Percentiles rank a stretch among this genome's conserved stretches.
These are phyloP conservation scores for Ormosia emarginata DNA, from an alignment of 306 rosid species.

Conservation along the genomic window DNA sequence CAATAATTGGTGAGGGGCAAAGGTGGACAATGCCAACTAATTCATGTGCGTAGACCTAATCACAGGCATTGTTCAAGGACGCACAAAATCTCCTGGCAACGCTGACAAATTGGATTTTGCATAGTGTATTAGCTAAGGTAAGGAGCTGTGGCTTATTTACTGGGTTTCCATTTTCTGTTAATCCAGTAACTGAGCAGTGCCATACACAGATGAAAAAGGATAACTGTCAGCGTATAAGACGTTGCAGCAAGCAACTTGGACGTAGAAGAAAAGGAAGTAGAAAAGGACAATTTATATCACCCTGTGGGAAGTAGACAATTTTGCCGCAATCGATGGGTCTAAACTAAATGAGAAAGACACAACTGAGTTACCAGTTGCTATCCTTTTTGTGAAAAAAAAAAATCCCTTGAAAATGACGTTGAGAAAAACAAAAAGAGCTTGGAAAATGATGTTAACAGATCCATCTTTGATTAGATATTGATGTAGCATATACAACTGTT, in stretches of 20 bases:
- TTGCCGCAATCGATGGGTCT: background rate
- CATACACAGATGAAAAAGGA: background rate
- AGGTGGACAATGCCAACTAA: background rate
- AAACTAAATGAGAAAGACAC: background rate
- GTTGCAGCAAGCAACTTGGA: slow-evolving; percentile 10
- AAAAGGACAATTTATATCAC: too few relatives aligned
- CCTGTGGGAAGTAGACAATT: background rate
- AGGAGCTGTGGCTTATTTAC: background rate
- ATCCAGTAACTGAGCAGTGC: background rate
- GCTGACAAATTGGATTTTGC: background rate
- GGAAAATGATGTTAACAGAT: background rate
- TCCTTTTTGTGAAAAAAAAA: background rate
- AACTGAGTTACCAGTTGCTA: background rate
- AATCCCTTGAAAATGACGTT: background rate
- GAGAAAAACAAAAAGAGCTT: background rate
- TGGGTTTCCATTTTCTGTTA: background rate
- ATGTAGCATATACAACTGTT: background rate
- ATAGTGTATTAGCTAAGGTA: background rate
- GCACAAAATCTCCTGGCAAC: background rate
- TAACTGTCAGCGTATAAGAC: background rate
- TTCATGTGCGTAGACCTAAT: slow-evolving; percentile 15
- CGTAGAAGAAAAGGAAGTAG: background rate
- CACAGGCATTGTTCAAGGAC: slow-evolving; percentile 5
- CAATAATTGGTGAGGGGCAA: background rate
- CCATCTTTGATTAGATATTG: background rate